phyloP scores from a whole-genome alignment of 1,284 basidiomycete species.

The Trametes pubescens region DNA sequence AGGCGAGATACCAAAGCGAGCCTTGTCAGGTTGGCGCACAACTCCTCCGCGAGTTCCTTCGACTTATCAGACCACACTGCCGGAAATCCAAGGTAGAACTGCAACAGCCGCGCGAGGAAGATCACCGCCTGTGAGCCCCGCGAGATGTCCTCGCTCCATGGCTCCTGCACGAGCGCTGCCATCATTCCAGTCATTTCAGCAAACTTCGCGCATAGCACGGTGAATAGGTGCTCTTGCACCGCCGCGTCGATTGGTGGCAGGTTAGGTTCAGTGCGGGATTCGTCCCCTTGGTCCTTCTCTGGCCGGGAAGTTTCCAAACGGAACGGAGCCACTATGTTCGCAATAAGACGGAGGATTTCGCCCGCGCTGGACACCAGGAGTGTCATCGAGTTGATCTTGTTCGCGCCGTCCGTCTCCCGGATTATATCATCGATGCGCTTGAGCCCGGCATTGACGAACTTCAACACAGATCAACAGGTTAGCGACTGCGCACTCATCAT shows the following conservation, averaged over 20 bases:
- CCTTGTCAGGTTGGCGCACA: constrained; percentile 58
- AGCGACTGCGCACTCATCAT: not conserved
- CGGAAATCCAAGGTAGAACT: constrained; percentile 75
- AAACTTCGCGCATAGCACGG: constrained; percentile 55
- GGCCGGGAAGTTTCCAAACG: constrained; percentile 43
- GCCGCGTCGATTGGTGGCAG: constrained; percentile 58
- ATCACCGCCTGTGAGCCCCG: constrained; percentile 46
- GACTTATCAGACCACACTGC: constrained; percentile 62
- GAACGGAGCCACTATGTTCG: constrained; percentile 71
- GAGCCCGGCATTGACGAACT: constrained; percentile 83
- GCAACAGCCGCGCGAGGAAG: constrained; percentile 69
- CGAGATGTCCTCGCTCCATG: constrained; percentile 26
- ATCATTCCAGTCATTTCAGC: constrained; percentile 50
- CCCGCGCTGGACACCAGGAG: constrained; percentile 62
- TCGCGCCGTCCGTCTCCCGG: constrained; percentile 42
- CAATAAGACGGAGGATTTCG: constrained; percentile 74
- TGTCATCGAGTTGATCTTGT: constrained; percentile 41
- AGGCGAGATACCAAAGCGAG: constrained; percentile 60
- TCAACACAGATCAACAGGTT: not conserved
- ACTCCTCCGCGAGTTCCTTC: constrained; percentile 53
- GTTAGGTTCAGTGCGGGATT: constrained; percentile 38
- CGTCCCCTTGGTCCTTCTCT: not conserved
- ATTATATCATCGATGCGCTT: constrained; percentile 69
- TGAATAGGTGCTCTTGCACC: constrained; percentile 65
- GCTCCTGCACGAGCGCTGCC: constrained; percentile 32